Base-by-base conservation (phyloP, 768 basidiomycete genomes). In the Naganishia onofrii region DNA sequence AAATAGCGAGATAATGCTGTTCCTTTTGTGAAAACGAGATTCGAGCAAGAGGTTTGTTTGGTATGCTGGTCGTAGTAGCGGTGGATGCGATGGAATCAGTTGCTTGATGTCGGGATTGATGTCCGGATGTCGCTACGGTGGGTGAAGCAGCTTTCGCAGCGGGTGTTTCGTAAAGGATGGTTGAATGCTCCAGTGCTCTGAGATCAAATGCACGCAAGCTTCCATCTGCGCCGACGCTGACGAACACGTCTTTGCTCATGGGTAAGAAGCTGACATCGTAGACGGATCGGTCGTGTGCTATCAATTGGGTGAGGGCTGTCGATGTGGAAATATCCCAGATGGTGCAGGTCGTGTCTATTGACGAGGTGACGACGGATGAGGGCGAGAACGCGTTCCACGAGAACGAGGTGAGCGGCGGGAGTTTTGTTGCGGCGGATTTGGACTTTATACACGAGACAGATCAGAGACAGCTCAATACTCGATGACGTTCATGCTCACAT, bases 181-280 rank as follows among this genome's bases (percentile, higher is more conserved):
- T 99, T 15, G 93, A 96, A 82, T 98, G 96, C 80, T 99, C 96
- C 54, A 99, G 85, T 74, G 91, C 92, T 58, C 96, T 89, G 68
- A 99, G 84, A 81, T 99, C 96, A 81, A 98, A 99, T 15, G 95
- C 94, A 65, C 96, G 90, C 63, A 98, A 83, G 73, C 90, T 92
- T 13, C 96, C 96, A 78, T 99, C 96, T 34, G 95, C 95, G 28
- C 96, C 96, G 29, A 98, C 96, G 6, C 93, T 96, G 44, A 97
- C 93, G 79, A 99, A 99, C 73, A 97, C 92, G 79, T 98, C 93
- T 15, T 92, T 92, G 10, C 92, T 94, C 29, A 88, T 87, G 6
- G 96, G 96, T 15, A 97, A 86, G 95, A 96, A 99, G n/a, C 93
- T 93, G 51, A 96, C 93, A 78, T 97, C 93, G 82, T 94, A 95